These are phyloP conservation scores for Ricinus communis DNA, from an alignment of 345 rosid species.

Conservation along the genomic window DNA sequence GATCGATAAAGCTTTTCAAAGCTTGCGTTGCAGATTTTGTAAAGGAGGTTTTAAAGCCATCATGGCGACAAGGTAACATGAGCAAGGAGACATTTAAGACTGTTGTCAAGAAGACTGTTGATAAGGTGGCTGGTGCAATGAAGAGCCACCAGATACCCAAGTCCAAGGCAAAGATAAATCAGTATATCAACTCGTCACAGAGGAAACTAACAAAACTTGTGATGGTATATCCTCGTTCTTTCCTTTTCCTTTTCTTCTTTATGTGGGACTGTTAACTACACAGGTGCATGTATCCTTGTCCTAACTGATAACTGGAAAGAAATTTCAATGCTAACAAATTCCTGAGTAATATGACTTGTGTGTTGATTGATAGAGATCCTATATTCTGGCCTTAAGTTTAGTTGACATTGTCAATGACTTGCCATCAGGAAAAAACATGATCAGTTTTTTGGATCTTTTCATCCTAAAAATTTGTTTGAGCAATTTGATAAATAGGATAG, in stretches of 20 bases:
- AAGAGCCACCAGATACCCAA: constrained; percentile 72
- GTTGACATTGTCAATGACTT: neutral
- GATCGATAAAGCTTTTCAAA: constrained; percentile 73
- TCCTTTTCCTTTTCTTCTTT: too few relatives aligned
- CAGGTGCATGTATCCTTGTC: neutral
- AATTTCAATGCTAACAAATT: neutral
- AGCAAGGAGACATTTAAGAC: constrained; percentile 95
- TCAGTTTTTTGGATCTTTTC: neutral
- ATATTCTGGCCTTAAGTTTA: neutral
- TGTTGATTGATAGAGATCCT: neutral
- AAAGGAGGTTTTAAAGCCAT: constrained; percentile 86
- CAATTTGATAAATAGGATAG: neutral
- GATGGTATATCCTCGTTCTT: constrained; percentile 72
- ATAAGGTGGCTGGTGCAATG: constrained; percentile 82
- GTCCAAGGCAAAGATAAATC: constrained; percentile 78
- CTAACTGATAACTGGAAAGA: neutral
- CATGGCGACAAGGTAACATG: constrained; percentile 93
- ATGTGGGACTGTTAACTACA: too few relatives aligned
- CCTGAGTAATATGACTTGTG: neutral
- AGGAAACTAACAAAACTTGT: constrained; percentile 87
- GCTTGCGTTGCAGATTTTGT: constrained; percentile 77
- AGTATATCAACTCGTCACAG: constrained; percentile 65
- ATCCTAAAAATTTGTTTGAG: neutral
- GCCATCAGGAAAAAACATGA: neutral
- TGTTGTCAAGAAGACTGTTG: constrained; percentile 86